Conservation (phyloP, 2,329 filamentous ascomycete genomes). For the Colletotrichum lindemuthianum region DNA sequence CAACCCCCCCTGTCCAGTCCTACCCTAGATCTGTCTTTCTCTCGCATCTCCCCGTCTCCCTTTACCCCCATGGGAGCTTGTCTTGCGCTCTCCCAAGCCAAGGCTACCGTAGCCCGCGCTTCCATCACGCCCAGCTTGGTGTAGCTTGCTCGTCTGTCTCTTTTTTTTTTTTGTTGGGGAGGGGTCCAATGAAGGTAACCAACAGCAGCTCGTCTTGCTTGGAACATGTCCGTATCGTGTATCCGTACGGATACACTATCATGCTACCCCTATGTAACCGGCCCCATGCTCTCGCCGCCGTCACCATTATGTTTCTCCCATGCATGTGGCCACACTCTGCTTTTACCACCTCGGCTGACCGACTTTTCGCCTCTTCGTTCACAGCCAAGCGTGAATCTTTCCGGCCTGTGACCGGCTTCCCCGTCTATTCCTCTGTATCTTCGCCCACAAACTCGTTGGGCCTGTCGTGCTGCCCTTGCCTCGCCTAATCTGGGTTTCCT, state of each 20-base stretch:
- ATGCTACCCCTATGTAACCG: slow-evolving; percentile 13
- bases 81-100: slow-evolving; percentile 2
- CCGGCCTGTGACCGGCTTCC: background rate
- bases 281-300: slow-evolving; percentile 18
- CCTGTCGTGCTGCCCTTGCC: background rate
- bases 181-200: background rate
- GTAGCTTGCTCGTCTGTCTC: background rate
- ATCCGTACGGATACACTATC: slow-evolving; percentile 8
- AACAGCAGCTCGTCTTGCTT: background rate
- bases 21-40: background rate
- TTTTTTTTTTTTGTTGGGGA: slow-evolving; percentile 29
- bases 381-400: background rate
- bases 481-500: slow-evolving; percentile 3
- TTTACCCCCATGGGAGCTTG: background rate
- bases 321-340: slow-evolving; percentile 21
- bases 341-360: slow-evolving; percentile 18
- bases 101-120: slow-evolving; percentile 4
- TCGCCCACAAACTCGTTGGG: slow-evolving; percentile 9
- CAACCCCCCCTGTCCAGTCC: background rate
- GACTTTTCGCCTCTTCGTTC: slow-evolving; percentile 21
- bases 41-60: background rate
- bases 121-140: too few species aligned
- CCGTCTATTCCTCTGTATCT: background rate
- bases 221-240: background rate
- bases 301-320: slow-evolving; percentile 26